A percentile compares a stretch with the other conserved stretches of the same genome.
These are phyloP conservation scores for Termitomyces sp. DNA, from an alignment of 768 basidiomycete genomes.

Conservation along the genomic window DNA sequence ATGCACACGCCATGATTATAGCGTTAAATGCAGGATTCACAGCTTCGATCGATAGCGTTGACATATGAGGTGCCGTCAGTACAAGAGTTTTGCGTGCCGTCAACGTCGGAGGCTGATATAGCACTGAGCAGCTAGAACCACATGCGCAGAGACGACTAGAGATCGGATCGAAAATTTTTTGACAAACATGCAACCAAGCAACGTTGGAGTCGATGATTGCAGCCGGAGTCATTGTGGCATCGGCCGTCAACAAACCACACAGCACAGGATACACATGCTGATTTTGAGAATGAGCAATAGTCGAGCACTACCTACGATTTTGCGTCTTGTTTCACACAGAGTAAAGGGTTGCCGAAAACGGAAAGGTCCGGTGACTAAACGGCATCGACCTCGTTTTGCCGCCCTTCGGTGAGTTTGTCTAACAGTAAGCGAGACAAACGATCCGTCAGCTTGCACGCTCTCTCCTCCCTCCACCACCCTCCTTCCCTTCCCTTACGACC, in stretches of 20 bases:
- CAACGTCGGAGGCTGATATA: neutral
- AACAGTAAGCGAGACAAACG: conserved; percentile 12
- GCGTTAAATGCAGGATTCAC: neutral
- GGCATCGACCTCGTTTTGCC: conserved; percentile 8
- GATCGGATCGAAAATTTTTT: neutral
- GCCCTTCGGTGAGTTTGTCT: conserved; percentile 3
- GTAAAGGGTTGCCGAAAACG: conserved; percentile 12
- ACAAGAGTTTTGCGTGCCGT: neutral
- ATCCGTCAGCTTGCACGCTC: conserved; percentile 1
- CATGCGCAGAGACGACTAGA: neutral
- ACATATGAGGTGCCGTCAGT: neutral
- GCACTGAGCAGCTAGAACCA: neutral
- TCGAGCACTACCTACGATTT: no score
- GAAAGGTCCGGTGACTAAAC: conserved; percentile 8
- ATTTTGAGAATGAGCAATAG: neutral
- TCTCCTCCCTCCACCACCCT: neutral
- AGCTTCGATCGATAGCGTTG: neutral
- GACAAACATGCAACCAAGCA: neutral
- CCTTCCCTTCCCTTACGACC: neutral
- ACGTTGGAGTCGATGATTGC: neutral
- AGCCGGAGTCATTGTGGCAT: neutral
- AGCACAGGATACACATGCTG: neutral
- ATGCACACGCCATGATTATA: neutral
- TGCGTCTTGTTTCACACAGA: neutral
- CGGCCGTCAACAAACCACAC: neutral